phyloP scores from a whole-genome alignment of 2,329 filamentous ascomycete species.

The Aspergillus pseudoviridinutans region DNA sequence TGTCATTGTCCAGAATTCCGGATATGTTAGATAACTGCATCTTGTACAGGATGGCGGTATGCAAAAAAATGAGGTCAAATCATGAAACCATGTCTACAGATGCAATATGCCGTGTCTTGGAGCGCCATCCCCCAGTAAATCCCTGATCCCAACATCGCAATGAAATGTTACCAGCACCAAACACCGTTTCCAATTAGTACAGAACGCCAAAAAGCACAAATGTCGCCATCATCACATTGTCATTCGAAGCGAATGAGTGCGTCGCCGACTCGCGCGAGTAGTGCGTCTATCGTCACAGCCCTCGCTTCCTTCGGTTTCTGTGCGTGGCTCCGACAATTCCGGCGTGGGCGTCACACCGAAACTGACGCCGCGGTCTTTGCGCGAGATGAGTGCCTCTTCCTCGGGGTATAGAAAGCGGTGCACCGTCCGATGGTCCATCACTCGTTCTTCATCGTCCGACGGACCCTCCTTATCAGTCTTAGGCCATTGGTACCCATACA shows the following conservation, averaged over 20 bases:
- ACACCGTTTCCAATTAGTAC: slow-evolving; percentile 8
- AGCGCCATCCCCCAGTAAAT: neutral
- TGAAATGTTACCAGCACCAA: slow-evolving; percentile 1
- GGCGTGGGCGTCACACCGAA: slow-evolving; percentile 35
- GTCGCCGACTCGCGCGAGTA: slow-evolving; percentile 32
- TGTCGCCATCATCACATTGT: slow-evolving; percentile 28
- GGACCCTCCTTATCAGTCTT: slow-evolving; percentile 82
- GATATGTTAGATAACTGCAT: neutral
- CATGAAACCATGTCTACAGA: neutral
- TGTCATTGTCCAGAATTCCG: neutral
- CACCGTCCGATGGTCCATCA: slow-evolving; percentile 81
- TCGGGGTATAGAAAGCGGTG: slow-evolving; percentile 75
- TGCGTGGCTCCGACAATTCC: slow-evolving; percentile 35
- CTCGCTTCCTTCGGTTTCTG: slow-evolving; percentile 38
- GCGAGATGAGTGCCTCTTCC: slow-evolving; percentile 54
- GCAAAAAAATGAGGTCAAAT: neutral
- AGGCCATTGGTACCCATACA: slow-evolving; percentile 94
- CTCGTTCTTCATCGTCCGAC: slow-evolving; percentile 62
- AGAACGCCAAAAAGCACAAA: neutral
- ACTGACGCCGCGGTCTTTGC: slow-evolving; percentile 36
- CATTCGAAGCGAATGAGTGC: slow-evolving; percentile 31
- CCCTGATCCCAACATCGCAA: neutral
- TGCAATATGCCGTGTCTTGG: neutral
- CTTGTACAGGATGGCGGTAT: neutral
- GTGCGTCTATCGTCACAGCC: slow-evolving; percentile 30